phyloP scores from a whole-genome alignment of 2,329 filamentous ascomycete genomes.

The Lanzia echinophila region DNA sequence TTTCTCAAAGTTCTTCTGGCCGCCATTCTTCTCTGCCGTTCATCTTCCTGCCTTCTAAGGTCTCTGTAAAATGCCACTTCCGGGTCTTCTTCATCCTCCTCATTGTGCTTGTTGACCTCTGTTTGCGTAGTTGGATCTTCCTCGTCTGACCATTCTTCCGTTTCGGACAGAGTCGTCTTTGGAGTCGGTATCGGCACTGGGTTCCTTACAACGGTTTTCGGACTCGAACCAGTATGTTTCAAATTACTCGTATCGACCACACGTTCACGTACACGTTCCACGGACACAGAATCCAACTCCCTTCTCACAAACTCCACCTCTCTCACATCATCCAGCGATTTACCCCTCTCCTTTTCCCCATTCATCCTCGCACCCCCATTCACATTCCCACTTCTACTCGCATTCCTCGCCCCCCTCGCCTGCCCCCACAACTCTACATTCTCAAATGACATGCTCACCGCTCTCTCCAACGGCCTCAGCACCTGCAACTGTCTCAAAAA shows the following conservation, averaged over 20 bases:
- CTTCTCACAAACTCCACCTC: not conserved
- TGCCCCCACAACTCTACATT: not conserved
- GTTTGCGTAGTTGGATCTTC: not conserved
- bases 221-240: too few species aligned
- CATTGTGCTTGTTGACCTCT: not conserved
- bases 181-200: not conserved
- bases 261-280: not conserved
- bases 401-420: not conserved
- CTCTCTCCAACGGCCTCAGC: not conserved
- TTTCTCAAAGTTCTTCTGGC: not conserved
- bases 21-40: not conserved
- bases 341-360: not conserved
- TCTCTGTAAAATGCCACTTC: slow-evolving; percentile 2
- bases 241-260: too few species aligned
- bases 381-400: not conserved
- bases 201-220: not conserved
- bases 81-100: slow-evolving; percentile 6
- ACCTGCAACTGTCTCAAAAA: not conserved
- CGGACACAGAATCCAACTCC: not conserved
- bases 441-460: not conserved
- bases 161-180: not conserved
- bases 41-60: slow-evolving; percentile 1
- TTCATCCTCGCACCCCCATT: not conserved
- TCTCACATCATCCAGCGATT: not conserved
- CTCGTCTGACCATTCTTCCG: not conserved